Evolutionary conservation across 2,329 filamentous ascomycete genomes (phyloP).

Genomic region (Alternaria sp.): DNA sequence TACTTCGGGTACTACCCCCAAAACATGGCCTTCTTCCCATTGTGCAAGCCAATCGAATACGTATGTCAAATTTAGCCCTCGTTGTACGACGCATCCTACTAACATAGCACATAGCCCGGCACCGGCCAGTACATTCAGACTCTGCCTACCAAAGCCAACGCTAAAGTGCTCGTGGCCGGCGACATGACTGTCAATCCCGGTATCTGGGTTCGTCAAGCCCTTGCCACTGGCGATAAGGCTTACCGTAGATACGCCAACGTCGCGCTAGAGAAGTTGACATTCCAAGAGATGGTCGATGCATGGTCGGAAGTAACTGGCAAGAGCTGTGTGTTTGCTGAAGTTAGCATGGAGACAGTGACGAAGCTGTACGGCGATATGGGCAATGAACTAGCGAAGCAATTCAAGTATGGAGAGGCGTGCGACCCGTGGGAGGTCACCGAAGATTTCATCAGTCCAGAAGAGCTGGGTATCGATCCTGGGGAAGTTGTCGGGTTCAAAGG

Average conservation of each 20-base stretch:
- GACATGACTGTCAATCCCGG: conserved; percentile 40
- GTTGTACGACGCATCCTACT: no score
- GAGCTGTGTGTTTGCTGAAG: conserved; percentile 34
- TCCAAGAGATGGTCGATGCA: conserved; percentile 35
- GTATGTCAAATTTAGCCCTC: conserved; percentile 16
- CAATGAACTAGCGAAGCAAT: conserved; percentile 36
- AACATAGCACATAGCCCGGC: neutral
- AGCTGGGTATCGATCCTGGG: conserved; percentile 33
- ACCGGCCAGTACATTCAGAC: conserved; percentile 36
- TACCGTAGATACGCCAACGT: conserved; percentile 40
- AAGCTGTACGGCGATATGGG: conserved; percentile 34
- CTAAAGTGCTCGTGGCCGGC: conserved; percentile 36
- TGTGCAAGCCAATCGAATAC: conserved; percentile 35
- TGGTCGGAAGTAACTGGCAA: conserved; percentile 43
- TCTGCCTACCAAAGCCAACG: conserved; percentile 35
- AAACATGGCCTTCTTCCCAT: conserved; percentile 42
- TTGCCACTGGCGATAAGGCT: conserved; percentile 27
- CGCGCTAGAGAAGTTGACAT: conserved; percentile 36
- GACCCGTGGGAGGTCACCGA: conserved; percentile 38
- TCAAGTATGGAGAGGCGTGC: conserved; percentile 40
- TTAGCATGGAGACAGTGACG: conserved; percentile 19
- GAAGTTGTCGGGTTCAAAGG: conserved; percentile 38
- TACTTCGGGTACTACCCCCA: conserved; percentile 43
- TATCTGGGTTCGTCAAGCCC: conserved; percentile 41
- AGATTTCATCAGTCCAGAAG: conserved; percentile 32